Evolutionary conservation across 2,329 filamentous ascomycete genomes (phyloP).

Genomic region (Stachybotrys elegans): DNA sequence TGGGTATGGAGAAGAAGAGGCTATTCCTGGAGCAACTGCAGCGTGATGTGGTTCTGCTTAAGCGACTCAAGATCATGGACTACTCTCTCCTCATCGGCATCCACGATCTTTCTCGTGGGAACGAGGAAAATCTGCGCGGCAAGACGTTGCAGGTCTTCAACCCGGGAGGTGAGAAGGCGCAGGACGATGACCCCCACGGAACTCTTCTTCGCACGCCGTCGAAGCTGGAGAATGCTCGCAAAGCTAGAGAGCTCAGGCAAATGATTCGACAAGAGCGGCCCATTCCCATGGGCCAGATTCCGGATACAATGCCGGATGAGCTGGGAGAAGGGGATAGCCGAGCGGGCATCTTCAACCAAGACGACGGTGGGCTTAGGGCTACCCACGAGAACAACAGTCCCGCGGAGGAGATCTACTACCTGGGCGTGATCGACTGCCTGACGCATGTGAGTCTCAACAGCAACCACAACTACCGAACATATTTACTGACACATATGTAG

Average conservation of each 20-base stretch:
- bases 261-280: slow-evolving; percentile 91
- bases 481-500: slow-evolving; percentile 39
- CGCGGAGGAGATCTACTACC: slow-evolving; percentile 92
- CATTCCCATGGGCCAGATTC: slow-evolving; percentile 81
- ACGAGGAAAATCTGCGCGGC: slow-evolving; percentile 85
- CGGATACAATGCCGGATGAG: slow-evolving; percentile 85
- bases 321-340: slow-evolving; percentile 70
- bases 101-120: slow-evolving; percentile 83
- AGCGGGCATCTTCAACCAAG: slow-evolving; percentile 76
- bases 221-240: slow-evolving; percentile 84
- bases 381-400: slow-evolving; percentile 84
- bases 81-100: slow-evolving; percentile 94
- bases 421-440: slow-evolving; percentile 96
- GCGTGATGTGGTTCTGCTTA: slow-evolving; percentile 78
- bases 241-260: slow-evolving; percentile 84
- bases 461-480: neutral
- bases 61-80: slow-evolving; percentile 94
- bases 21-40: slow-evolving; percentile 87
- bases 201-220: slow-evolving; percentile 84
- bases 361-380: slow-evolving; percentile 88
- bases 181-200: slow-evolving; percentile 55
- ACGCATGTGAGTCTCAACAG: slow-evolving; percentile 69
- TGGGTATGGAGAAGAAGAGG: slow-evolving; percentile 82
- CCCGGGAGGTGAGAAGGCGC: slow-evolving; percentile 63
- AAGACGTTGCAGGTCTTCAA: slow-evolving; percentile 94